These are phyloP conservation scores for Lactuca saligna DNA, from an alignment of 129 eudicot genomes.

Conservation along the genomic window DNA sequence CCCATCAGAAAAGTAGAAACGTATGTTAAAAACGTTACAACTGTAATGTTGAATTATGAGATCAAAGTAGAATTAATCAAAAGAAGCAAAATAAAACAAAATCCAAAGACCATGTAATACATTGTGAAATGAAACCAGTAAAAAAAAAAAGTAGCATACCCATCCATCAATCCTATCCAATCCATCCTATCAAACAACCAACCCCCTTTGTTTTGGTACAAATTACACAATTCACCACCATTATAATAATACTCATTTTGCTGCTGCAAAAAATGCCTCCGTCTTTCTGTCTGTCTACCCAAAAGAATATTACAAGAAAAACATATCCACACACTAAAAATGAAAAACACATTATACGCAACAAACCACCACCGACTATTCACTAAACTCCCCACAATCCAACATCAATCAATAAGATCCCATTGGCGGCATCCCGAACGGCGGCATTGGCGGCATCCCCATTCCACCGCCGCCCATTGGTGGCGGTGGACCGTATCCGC, in stretches of 20 bases:
- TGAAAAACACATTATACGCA: constrained; percentile 15
- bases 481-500: constrained; percentile 61
- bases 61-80: background rate
- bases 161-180: constrained; percentile 20
- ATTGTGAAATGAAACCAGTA: constrained; percentile 26
- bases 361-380: constrained; percentile 31
- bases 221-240: constrained; percentile 36
- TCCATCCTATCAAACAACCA: constrained; percentile 17
- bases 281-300: constrained; percentile 30
- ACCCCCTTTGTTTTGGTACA: constrained; percentile 27
- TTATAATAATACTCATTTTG: constrained; percentile 44
- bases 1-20: background rate
- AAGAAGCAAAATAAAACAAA: constrained; percentile 4
- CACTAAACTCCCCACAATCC: constrained; percentile 19
- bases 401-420: constrained; percentile 54
- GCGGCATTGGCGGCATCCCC: constrained; percentile 96
- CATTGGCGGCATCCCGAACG: constrained; percentile 93
- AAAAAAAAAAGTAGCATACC: constrained; percentile 27
- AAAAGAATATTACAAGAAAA: constrained; percentile 66
- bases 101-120: constrained; percentile 24
- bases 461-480: constrained; percentile 59
- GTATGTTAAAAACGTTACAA: background rate
- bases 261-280: constrained; percentile 58
- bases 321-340: constrained; percentile 50
- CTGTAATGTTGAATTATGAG: background rate